Evolutionary conservation across 805 yeast species (phyloP).

Genomic region (Kluyveromyces dobzhanskii): DNA sequence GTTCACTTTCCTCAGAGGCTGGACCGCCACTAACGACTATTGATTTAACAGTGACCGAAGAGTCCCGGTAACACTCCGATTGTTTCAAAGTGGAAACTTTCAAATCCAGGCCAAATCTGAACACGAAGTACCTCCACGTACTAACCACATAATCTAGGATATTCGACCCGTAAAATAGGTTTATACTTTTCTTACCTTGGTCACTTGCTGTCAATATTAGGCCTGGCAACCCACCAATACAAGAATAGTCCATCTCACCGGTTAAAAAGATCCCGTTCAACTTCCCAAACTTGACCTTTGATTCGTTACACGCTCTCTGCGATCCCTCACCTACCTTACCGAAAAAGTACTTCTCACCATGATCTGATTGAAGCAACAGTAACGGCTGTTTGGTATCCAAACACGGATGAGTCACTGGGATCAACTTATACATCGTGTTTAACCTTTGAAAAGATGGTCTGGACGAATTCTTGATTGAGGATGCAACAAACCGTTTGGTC

Average conservation of each 20-base stretch:
- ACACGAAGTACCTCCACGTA: constrained; percentile 82
- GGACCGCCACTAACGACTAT: constrained; percentile 14
- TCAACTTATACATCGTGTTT: constrained; percentile 38
- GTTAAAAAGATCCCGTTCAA: constrained; percentile 64
- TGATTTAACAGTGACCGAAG: constrained; percentile 33
- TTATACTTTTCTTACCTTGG: constrained; percentile 53
- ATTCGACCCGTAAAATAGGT: constrained; percentile 44
- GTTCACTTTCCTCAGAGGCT: background rate
- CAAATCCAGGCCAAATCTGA: constrained; percentile 61
- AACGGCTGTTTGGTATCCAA: constrained; percentile 52
- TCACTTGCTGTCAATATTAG: constrained; percentile 74
- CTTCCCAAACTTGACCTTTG: constrained; percentile 47
- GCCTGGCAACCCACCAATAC: constrained; percentile 92
- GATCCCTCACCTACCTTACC: constrained; percentile 84
- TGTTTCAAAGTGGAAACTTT: constrained; percentile 22
- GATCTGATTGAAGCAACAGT: constrained; percentile 36
- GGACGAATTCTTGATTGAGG: too few species aligned
- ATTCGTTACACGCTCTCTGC: constrained; percentile 64
- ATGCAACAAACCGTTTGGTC: too few species aligned
- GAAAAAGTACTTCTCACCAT: constrained; percentile 45
- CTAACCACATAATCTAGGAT: constrained; percentile 51
- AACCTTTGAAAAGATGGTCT: constrained; percentile 5
- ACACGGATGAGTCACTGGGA: constrained; percentile 53
- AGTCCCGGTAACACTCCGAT: constrained; percentile 23
- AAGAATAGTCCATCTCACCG: constrained; percentile 68